These are phyloP conservation scores for Achlya hypogyna DNA, from an alignment of 352 stramenopile species.

Conservation along the genomic window DNA sequence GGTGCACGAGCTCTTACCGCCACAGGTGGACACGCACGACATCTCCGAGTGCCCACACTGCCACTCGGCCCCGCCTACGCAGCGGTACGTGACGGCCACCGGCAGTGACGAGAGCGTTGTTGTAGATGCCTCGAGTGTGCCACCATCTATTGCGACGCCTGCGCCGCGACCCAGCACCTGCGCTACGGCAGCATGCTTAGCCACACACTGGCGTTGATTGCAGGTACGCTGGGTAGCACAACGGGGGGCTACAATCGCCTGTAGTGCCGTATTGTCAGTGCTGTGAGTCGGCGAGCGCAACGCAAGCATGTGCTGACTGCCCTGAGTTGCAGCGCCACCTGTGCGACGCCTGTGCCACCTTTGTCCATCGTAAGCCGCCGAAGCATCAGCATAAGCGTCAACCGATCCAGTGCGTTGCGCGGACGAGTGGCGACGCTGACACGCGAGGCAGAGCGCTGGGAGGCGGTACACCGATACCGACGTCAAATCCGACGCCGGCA, in stretches of 20 bases:
- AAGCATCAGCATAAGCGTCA: conserved; percentile 13
- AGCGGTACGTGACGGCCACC: neutral
- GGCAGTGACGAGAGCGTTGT: neutral
- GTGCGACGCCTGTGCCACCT: conserved; percentile 15
- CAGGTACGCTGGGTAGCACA: neutral
- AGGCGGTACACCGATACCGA: too few relatives aligned
- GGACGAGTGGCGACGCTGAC: neutral
- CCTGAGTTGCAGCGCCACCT: neutral
- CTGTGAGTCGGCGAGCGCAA: conserved; percentile 13
- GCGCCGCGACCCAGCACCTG: neutral
- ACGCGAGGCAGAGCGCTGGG: too few relatives aligned
- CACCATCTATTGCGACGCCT: conserved; percentile 16
- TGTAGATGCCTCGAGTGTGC: conserved; percentile 16
- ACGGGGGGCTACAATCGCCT: neutral
- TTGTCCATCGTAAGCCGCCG: conserved; percentile 17
- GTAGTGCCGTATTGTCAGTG: conserved; percentile 17
- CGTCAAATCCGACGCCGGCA: neutral
- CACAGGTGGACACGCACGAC: conserved; percentile 4
- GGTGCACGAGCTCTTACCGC: neutral
- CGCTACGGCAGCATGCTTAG: conserved; percentile 15
- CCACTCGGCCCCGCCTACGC: neutral
- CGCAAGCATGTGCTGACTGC: conserved; percentile 16
- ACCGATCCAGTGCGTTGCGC: neutral
- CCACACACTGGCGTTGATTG: conserved; percentile 12
- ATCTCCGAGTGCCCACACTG: conserved; percentile 3